Evolutionary conservation across 345 rosid genomes (phyloP), one percentile per base, ranked within the genome.

Genomic region (Conringia planisiliqua): DNA sequence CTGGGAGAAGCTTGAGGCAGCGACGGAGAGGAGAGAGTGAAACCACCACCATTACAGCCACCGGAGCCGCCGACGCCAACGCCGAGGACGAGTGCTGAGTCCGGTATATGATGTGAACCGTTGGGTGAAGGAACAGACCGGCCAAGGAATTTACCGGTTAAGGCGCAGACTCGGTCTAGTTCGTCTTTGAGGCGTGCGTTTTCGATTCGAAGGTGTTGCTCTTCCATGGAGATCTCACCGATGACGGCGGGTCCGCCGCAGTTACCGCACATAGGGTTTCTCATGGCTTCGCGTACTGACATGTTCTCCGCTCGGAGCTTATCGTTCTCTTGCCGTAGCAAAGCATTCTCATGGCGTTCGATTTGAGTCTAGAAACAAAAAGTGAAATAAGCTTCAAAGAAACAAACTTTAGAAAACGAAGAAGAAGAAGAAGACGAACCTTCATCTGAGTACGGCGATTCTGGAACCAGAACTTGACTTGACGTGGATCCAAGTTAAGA

Each of bases 361-460:
- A 90, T 63, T 78, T 90, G 98, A 5, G 97, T 91, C 98, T 93
- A 80, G 1, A 44, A 71, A 70, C 7, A 54, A 71, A 55, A 42
- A 56, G 26, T 5, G 0, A 8, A 20, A 11, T 54, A 5, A 59
- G 47, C 29, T 5, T 5, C 3, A 68, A 57, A 36, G 33, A 30
- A 22, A 39, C 32, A 17, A 35, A 68, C 18, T 51, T 33, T 10
- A 17, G 11, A 42, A 14, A 5, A 16, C 1, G 1, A 46, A 17
- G 32, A 69, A 39, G n/a, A 69, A 39, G n/a, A 40, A 9, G 64
- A 68, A 30, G 30, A 29, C 20, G 18, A n/a, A 91, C 97, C 96
- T 92, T 92, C 97, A 92, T 92, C 70, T 92, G 97, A 66, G 97
- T 92, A 22, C 97, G 87, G 12, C 97, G 97, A 71, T 92, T 92